phyloP scores from a whole-genome alignment of 371 early-diverging fungal genomes.

The Apophysomyces ossiformis region DNA sequence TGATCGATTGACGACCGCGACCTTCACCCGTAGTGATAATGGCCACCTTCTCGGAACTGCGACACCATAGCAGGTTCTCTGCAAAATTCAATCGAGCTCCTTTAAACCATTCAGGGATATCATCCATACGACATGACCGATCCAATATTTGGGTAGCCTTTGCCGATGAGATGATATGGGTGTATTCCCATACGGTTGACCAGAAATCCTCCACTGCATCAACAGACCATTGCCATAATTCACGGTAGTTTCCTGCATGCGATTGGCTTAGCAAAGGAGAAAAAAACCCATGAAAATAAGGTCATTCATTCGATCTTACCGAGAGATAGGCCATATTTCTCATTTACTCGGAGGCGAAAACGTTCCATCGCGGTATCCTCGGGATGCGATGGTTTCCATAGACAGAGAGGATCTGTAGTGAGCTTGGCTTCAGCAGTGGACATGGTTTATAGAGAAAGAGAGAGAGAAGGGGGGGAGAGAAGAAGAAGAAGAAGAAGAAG shows the following conservation, averaged over 20 bases:
- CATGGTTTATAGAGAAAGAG: not conserved
- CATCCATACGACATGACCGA: slow-evolving; percentile 71
- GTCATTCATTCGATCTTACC: slow-evolving; percentile 34
- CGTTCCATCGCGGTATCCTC: slow-evolving; percentile 65
- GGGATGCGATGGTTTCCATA: slow-evolving; percentile 69
- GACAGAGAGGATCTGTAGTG: slow-evolving; percentile 38
- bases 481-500: not conserved
- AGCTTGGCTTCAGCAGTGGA: slow-evolving; percentile 16
- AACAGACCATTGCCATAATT: slow-evolving; percentile 87
- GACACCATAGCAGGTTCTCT: slow-evolving; percentile 84
- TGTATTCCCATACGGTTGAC: slow-evolving; percentile 88
- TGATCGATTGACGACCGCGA: slow-evolving; percentile 54
- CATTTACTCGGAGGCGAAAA: slow-evolving; percentile 70
- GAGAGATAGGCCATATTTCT: slow-evolving; percentile 57
- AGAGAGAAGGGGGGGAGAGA: not conserved
- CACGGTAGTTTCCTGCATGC: slow-evolving; percentile 60
- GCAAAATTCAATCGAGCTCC: slow-evolving; percentile 90
- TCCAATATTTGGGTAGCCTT: slow-evolving; percentile 64
- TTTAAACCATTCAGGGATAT: slow-evolving; percentile 91
- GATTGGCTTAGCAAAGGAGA: too few relatives aligned
- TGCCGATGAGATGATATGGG: slow-evolving; percentile 64
- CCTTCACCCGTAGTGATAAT: slow-evolving; percentile 73
- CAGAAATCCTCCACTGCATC: slow-evolving; percentile 79
- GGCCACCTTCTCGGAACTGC: slow-evolving; percentile 67
- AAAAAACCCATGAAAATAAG: not conserved